Percentiles rank a stretch among this genome's conserved stretches.
These are phyloP conservation scores for Suzukiozyma palmioleophila DNA, from an alignment of 1,139 yeast species.

Conservation along the genomic window DNA sequence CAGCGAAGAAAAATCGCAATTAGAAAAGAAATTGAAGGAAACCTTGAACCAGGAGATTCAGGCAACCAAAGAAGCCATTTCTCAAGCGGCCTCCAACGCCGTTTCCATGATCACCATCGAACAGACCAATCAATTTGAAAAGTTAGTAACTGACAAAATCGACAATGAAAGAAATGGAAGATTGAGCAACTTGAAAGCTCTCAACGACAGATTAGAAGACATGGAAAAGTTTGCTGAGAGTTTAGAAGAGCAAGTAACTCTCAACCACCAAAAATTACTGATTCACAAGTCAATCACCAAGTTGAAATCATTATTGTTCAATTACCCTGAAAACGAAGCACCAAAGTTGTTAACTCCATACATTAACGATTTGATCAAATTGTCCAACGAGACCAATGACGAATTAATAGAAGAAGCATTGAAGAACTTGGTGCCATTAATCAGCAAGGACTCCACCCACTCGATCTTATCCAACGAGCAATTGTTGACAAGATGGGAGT, in stretches of 20 bases:
- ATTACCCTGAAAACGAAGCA: slow-evolving; percentile 22
- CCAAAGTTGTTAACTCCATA: slow-evolving; percentile 38
- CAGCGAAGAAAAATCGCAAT: slow-evolving; percentile 52
- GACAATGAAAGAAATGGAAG: slow-evolving; percentile 82
- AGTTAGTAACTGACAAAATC: slow-evolving; percentile 57
- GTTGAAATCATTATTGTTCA: slow-evolving; percentile 45
- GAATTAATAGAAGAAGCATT: slow-evolving; percentile 37
- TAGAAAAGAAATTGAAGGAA: slow-evolving; percentile 59
- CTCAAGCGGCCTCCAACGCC: slow-evolving; percentile 74
- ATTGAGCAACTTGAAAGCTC: slow-evolving; percentile 60
- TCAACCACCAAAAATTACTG: slow-evolving; percentile 53
- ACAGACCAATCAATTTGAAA: slow-evolving; percentile 68
- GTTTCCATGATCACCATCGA: slow-evolving; percentile 67
- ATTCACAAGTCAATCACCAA: slow-evolving; percentile 55
- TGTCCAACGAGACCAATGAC: slow-evolving; percentile 40
- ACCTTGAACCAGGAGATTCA: slow-evolving; percentile 64
- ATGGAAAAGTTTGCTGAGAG: slow-evolving; percentile 57
- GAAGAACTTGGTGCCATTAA: slow-evolving; percentile 33
- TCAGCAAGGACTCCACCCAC: slow-evolving; percentile 49
- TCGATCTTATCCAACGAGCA: slow-evolving; percentile 67
- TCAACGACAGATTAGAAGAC: slow-evolving; percentile 53
- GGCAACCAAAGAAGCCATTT: slow-evolving; percentile 63
- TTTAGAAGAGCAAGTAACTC: slow-evolving; percentile 53
- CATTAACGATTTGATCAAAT: slow-evolving; percentile 41
- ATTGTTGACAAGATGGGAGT: slow-evolving; percentile 66